These are phyloP conservation scores for Protostelium mycophagum DNA, from an alignment of 78 protist genomes.

Conservation along the genomic window DNA sequence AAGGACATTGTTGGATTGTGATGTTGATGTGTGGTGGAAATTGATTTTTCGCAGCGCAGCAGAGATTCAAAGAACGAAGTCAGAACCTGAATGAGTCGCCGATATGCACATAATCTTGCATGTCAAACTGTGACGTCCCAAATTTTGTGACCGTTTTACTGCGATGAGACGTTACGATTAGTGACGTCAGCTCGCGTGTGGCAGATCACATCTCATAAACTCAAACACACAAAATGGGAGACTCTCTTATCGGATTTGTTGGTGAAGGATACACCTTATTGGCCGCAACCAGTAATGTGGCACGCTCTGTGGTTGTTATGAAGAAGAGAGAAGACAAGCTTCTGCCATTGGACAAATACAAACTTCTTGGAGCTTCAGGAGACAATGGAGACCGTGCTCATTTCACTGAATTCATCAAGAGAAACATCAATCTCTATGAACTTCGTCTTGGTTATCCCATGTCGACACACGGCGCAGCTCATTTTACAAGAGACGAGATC, in stretches of 20 bases:
- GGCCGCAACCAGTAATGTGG: constrained; percentile 11
- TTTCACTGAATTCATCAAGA: constrained; percentile 57
- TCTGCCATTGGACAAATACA: constrained; percentile 15
- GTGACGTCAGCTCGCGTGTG: neutral
- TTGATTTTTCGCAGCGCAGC: no score
- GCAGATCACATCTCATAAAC: neutral
- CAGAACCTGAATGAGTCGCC: no score
- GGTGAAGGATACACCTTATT: constrained; percentile 21
- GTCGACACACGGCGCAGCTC: constrained; percentile 61
- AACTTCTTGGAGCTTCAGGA: constrained; percentile 46
- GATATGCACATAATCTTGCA: no score
- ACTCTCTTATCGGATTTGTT: constrained; percentile 7
- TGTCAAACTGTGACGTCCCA: no score
- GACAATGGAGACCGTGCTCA: constrained; percentile 66
- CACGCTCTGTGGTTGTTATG: constrained; percentile 50
- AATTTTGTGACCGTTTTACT: no score
- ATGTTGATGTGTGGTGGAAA: no score
- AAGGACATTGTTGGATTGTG: neutral
- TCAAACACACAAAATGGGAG: neutral
- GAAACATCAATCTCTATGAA: constrained; percentile 49
- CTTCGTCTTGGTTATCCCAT: constrained; percentile 53
- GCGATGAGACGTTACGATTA: neutral
- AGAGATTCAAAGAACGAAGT: no score
- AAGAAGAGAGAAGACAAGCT: constrained; percentile 59
- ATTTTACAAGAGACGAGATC: constrained; percentile 50